Evolutionary conservation across 2,329 filamentous ascomycete species (phyloP).

Genomic region (Stemphylium lycopersici): DNA sequence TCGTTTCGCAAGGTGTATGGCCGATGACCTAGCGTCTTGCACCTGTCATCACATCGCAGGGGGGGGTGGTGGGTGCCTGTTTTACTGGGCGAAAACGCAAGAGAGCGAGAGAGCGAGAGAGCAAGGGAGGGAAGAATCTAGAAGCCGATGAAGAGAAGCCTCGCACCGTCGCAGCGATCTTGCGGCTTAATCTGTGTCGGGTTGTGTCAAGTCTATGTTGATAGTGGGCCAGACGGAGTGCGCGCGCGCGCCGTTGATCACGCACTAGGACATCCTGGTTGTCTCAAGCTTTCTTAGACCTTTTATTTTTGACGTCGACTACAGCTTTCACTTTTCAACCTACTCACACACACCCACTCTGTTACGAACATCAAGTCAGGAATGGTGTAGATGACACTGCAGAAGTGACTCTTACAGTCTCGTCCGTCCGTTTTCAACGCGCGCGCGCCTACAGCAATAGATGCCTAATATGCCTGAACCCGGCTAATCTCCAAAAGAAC

Average conservation of each 20-base stretch:
- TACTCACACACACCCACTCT: no score
- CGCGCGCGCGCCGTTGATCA: background rate
- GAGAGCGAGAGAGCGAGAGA: background rate
- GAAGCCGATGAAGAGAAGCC: background rate
- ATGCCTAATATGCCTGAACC: no score
- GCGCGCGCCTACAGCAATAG: no score
- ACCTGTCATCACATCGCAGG: constrained; percentile 6
- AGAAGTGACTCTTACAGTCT: no score
- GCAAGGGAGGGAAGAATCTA: background rate
- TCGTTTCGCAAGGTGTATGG: background rate
- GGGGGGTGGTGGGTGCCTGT: background rate
- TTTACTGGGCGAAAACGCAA: background rate
- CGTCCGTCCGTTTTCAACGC: no score
- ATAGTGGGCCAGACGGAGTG: background rate
- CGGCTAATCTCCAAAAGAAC: background rate
- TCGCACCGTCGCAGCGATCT: constrained; percentile 4
- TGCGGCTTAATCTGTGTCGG: constrained; percentile 1
- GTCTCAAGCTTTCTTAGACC: background rate
- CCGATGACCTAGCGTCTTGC: constrained; percentile 11
- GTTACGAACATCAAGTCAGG: no score
- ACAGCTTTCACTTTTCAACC: no score
- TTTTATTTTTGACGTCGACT: no score
- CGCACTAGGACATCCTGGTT: background rate
- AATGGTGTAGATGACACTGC: no score
- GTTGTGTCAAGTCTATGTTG: background rate